phyloP scores from a whole-genome alignment of 306 rosid species.

The Ochetophila trinervis region DNA sequence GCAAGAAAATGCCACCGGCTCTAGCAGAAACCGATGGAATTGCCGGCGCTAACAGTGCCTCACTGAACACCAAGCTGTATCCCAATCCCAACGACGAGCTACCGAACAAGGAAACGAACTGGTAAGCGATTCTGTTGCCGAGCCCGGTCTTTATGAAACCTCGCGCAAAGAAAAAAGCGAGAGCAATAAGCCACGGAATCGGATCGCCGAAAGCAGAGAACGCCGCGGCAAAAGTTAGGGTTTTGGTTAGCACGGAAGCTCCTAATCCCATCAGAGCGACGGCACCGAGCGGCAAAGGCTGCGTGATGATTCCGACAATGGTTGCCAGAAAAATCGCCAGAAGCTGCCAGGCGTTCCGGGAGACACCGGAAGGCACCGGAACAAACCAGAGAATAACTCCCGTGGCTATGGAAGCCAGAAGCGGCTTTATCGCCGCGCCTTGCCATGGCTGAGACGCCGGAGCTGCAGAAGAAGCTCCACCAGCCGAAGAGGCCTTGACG shows the following conservation, averaged over 20 bases:
- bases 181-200: constrained; percentile 90
- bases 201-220: constrained; percentile 97
- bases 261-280: constrained; percentile 87
- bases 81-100: constrained; percentile 93
- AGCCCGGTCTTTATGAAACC: constrained; percentile 95
- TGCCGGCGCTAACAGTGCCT: constrained; percentile 90
- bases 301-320: constrained; percentile 87
- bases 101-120: constrained; percentile 85
- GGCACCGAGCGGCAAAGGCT: constrained; percentile 92
- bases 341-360: constrained; percentile 81
- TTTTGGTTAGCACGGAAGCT: constrained; percentile 80
- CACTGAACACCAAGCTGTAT: constrained; percentile 91
- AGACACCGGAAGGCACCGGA: constrained; percentile 81
- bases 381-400: constrained; percentile 76
- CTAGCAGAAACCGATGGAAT: constrained; percentile 94
- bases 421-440: constrained; percentile 80
- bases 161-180: constrained; percentile 94
- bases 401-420: constrained; percentile 68
- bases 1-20: constrained; percentile 92
- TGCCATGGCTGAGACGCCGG: constrained; percentile 59
- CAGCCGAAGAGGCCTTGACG: constrained; percentile 16
- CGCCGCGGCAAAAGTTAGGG: constrained; percentile 78
- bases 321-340: constrained; percentile 88
- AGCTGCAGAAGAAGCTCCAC: constrained; percentile 21
- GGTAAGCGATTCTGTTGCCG: constrained; percentile 88